Percentiles rank a stretch among this genome's conserved stretches.
These are phyloP conservation scores for Taiwanofungus camphoratus DNA, from an alignment of 1,284 basidiomycete genomes.

Conservation along the genomic window DNA sequence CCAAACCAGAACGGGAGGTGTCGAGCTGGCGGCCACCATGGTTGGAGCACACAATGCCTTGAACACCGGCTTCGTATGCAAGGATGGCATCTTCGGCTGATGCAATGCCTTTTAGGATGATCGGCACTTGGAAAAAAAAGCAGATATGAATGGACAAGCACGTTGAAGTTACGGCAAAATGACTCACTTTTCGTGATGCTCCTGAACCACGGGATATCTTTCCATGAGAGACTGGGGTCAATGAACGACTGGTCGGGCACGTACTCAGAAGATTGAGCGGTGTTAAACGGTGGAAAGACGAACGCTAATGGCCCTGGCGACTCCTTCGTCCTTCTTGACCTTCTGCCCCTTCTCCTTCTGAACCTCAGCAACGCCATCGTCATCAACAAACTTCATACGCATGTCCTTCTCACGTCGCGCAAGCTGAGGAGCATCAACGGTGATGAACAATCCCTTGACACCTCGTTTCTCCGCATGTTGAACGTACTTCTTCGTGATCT, in stretches of 20 bases:
- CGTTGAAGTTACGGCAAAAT: neutral
- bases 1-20: slow-evolving; percentile 82
- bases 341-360: slow-evolving; percentile 39
- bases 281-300: slow-evolving; percentile 5
- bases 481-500: slow-evolving; percentile 78
- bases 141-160: no score
- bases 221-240: slow-evolving; percentile 86
- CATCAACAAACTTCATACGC: slow-evolving; percentile 81
- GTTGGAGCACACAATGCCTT: slow-evolving; percentile 85
- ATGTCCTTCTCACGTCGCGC: slow-evolving; percentile 91
- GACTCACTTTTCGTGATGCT: slow-evolving; percentile 77
- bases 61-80: slow-evolving; percentile 78
- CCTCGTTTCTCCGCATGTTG: slow-evolving; percentile 81
- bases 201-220: slow-evolving; percentile 84
- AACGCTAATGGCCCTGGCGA: slow-evolving; percentile 27
- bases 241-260: slow-evolving; percentile 93
- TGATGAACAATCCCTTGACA: slow-evolving; percentile 87
- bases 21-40: slow-evolving; percentile 91
- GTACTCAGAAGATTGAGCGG: neutral
- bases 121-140: no score
- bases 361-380: slow-evolving; percentile 27
- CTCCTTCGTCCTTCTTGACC: slow-evolving; percentile 36
- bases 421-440: slow-evolving; percentile 90
- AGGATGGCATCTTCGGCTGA: slow-evolving; percentile 67
- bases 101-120: slow-evolving; percentile 91